phyloP scores from a whole-genome alignment of 371 early-diverging fungal genomes.

The Actinomucor elegans region DNA sequence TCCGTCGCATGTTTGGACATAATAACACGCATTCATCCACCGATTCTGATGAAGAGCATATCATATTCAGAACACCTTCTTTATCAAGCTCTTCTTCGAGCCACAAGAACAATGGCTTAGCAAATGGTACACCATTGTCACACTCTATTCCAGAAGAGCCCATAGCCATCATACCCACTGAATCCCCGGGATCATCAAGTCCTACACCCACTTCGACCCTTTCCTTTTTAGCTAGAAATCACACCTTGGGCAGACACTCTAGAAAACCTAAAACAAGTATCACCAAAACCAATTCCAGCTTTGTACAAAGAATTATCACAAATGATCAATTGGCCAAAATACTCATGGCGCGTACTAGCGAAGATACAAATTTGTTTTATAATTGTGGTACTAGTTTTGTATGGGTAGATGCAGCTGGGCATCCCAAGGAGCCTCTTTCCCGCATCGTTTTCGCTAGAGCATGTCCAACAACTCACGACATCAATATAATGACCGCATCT shows the following conservation, averaged over 20 bases:
- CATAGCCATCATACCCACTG: constrained; percentile 3
- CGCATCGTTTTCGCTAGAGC: constrained; percentile 77
- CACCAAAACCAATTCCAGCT: constrained; percentile 66
- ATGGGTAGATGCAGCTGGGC: constrained; percentile 74
- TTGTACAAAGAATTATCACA: constrained; percentile 82
- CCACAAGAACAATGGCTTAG: constrained; percentile 10
- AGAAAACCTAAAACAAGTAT: constrained; percentile 60
- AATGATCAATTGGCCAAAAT: constrained; percentile 80
- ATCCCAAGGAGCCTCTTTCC: constrained; percentile 78
- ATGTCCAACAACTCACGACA: constrained; percentile 87
- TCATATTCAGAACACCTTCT: constrained; percentile 22
- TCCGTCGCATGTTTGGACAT: constrained; percentile 27
- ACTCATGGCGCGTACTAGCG: constrained; percentile 64
- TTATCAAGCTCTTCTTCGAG: constrained; percentile 32
- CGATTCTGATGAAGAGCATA: constrained; percentile 29
- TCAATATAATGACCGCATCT: constrained; percentile 79
- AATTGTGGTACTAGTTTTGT: constrained; percentile 80
- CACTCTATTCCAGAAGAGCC: constrained; percentile 20
- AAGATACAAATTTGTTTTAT: constrained; percentile 81
- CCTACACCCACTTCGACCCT: constrained; percentile 26
- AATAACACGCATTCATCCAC: background rate
- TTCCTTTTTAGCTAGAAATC: constrained; percentile 34
- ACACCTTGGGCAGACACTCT: constrained; percentile 14
- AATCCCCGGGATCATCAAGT: background rate
- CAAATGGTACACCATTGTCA: constrained; percentile 3